Evolutionary conservation across 305 asterid species (phyloP), one percentile per base, ranked within the genome.

Genomic region (Fraxinus latifolia): DNA sequence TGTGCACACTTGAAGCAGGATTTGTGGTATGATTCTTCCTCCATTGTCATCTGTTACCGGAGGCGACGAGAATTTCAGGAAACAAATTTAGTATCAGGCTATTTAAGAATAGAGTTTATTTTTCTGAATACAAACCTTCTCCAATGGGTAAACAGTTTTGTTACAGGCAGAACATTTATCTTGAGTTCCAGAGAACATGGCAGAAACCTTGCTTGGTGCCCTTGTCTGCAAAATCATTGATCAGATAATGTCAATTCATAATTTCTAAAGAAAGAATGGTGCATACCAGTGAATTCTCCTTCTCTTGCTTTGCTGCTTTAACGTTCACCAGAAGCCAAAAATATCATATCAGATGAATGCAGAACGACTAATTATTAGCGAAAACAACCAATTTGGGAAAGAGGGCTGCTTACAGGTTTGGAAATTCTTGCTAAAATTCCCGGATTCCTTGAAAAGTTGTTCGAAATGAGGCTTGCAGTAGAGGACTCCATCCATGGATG

Each of bases 401-500:
- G 25, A 67, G 0, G 8, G 34, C 15, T 5, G 12, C 90, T 83
- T 58, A 95, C 98, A 86, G 36, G 86, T 79, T 74, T 95, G 95
- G 44, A 95, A 95, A 73, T 94, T 95, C 91, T 82, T 86, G 91
- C 90, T 89, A 68, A 91, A 89, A 82, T 88, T 89, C 31, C 90
- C 93, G 23, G 91, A 88, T 86, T 84, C 91, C 88, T 89, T 89
- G 82, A 80, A 87, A 44, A 90, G 90, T 77, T 89, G 92, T 74
- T 95, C 98, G 53, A 95, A 95, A 85, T 95, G 99, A 78, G 99
- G 15, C 88, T 95, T 95, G 95, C 98, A 95, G 86, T 92, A 95
- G 76, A 92, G 91, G 86, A 92, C 91, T 82, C 99, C 99, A 88
- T 95, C 98, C 99, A 95, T 95, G 83, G 99, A 95, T 15, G 97